Evolutionary conservation across 192 early-diverging fungal species (phyloP).

Genomic region (Coemansia aciculifera): DNA sequence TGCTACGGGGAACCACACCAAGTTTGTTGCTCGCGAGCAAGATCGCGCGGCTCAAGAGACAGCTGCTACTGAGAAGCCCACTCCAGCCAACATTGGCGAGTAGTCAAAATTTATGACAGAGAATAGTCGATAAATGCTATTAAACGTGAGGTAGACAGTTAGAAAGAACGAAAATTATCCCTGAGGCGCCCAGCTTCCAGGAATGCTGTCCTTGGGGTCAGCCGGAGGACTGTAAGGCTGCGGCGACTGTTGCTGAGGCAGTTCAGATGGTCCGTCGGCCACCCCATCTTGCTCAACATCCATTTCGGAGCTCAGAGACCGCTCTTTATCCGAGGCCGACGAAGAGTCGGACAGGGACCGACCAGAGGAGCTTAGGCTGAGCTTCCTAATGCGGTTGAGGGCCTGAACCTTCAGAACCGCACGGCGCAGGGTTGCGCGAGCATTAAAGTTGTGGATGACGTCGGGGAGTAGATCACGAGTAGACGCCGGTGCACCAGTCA

Average conservation of each 20-base stretch:
- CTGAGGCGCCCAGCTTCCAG: constrained; percentile 30
- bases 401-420: constrained; percentile 54
- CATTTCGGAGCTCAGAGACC: background rate
- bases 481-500: constrained; percentile 60
- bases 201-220: constrained; percentile 10
- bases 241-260: background rate
- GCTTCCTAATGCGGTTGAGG: constrained; percentile 50
- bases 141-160: background rate
- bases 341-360: constrained; percentile 4
- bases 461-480: constrained; percentile 83
- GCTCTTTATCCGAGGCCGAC: background rate
- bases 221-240: background rate
- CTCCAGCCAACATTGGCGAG: background rate
- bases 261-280: background rate
- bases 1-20: constrained; percentile 56
- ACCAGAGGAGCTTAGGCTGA: constrained; percentile 18
- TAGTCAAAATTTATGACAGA: background rate
- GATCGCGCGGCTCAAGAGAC: constrained; percentile 1
- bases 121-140: too few species aligned
- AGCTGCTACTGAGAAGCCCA: background rate
- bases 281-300: background rate
- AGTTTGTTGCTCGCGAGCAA: constrained; percentile 46
- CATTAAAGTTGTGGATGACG: constrained; percentile 70
- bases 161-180: background rate
- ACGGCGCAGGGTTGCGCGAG: constrained; percentile 47